These are phyloP conservation scores for Arthroderma sp. DNA, from an alignment of 2,329 filamentous ascomycete species.

Conservation along the genomic window DNA sequence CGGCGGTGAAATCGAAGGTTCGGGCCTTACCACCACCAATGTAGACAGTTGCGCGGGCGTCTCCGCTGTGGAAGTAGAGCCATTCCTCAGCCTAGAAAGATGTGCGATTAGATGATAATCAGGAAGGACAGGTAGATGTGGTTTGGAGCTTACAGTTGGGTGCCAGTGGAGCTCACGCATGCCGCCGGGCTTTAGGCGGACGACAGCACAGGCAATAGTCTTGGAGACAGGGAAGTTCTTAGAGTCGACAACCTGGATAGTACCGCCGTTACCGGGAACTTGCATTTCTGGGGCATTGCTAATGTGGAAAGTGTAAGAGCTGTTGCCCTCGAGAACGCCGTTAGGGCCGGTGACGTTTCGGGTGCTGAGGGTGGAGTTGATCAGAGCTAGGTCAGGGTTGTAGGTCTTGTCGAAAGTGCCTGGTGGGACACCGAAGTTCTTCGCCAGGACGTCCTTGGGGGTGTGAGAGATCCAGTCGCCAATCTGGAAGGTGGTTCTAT, in stretches of 20 bases:
- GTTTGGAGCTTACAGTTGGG: slow-evolving; percentile 42
- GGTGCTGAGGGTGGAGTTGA: slow-evolving; percentile 43
- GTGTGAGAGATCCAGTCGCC: slow-evolving; percentile 60
- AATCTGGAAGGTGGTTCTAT: slow-evolving; percentile 57
- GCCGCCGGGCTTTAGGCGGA: slow-evolving; percentile 51
- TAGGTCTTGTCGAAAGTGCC: slow-evolving; percentile 50
- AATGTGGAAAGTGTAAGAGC: slow-evolving; percentile 51
- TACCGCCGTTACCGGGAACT: slow-evolving; percentile 51
- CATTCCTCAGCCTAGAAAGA: slow-evolving; percentile 51
- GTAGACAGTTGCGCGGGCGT: slow-evolving; percentile 52
- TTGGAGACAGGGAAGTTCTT: slow-evolving; percentile 55
- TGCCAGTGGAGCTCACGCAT: slow-evolving; percentile 60
- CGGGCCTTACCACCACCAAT: slow-evolving; percentile 49
- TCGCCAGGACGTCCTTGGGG: slow-evolving; percentile 50
- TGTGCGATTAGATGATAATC: background rate
- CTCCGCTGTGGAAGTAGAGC: slow-evolving; percentile 57
- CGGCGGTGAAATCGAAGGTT: slow-evolving; percentile 55
- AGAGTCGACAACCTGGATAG: slow-evolving; percentile 53
- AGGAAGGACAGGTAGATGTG: background rate
- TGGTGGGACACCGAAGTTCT: slow-evolving; percentile 54
- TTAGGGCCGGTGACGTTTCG: slow-evolving; percentile 39
- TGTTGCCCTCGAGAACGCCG: slow-evolving; percentile 43
- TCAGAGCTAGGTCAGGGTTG: slow-evolving; percentile 48
- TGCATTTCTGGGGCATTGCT: slow-evolving; percentile 44
- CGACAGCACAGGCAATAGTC: slow-evolving; percentile 54